These are phyloP conservation scores for Rutstroemia sp. DNA, from an alignment of 2,329 filamentous ascomycete genomes.

Conservation along the genomic window DNA sequence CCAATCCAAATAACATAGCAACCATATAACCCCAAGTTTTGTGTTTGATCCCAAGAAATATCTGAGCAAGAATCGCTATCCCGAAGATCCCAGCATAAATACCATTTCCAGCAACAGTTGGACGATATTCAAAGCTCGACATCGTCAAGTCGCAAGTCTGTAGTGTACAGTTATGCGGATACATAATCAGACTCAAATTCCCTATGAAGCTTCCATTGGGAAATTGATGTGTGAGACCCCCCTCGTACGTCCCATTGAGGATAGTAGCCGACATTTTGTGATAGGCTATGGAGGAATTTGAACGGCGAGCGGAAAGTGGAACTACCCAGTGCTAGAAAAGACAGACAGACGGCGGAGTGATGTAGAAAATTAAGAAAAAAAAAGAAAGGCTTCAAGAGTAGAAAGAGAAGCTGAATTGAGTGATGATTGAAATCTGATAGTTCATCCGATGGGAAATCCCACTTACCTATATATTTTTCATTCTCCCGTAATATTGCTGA, in stretches of 20 bases:
- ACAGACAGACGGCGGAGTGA: no score
- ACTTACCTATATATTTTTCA: not conserved
- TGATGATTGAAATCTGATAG: not conserved
- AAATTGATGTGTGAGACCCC: conserved; percentile 11
- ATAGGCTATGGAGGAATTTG: no score
- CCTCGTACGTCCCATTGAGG: no score
- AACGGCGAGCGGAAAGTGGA: no score
- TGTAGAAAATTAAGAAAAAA: not conserved
- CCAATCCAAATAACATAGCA: conserved; percentile 41
- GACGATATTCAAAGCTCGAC: conserved; percentile 49
- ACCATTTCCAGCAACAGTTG: conserved; percentile 47
- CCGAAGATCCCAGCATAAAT: conserved; percentile 47
- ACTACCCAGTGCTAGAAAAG: no score
- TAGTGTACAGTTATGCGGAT: conserved; percentile 23
- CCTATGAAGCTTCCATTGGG: conserved; percentile 14
- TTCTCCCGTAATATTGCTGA: not conserved
- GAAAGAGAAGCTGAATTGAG: not conserved
- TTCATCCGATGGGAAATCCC: no score
- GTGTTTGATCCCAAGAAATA: conserved; percentile 41
- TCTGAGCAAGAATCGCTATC: conserved; percentile 35
- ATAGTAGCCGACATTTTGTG: not conserved
- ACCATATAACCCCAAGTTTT: conserved; percentile 48
- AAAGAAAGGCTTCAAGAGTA: not conserved
- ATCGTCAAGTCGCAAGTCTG: conserved; percentile 41
- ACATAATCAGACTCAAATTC: conserved; percentile 20